phyloP scores from a whole-genome alignment of 306 rosid species.

The Prunus padus region DNA sequence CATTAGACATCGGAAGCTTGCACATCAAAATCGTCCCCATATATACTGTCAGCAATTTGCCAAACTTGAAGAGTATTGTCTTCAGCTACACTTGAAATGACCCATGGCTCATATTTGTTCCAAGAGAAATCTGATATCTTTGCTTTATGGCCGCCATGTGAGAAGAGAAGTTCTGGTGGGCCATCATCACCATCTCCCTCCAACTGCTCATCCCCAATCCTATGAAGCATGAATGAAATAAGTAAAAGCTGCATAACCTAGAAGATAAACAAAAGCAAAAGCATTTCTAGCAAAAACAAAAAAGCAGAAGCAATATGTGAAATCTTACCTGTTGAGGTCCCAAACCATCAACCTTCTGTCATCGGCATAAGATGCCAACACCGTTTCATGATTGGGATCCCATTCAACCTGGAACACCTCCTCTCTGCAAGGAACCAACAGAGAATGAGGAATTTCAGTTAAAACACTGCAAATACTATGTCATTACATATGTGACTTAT shows the following conservation, averaged over 20 bases:
- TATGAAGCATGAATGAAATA: conserved; percentile 9
- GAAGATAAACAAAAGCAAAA: neutral
- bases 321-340: conserved; percentile 82
- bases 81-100: conserved; percentile 84
- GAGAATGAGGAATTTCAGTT: neutral
- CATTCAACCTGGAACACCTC: conserved; percentile 97
- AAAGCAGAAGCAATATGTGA: neutral
- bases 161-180: conserved; percentile 84
- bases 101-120: conserved; percentile 79
- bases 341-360: conserved; percentile 92
- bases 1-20: conserved; percentile 18
- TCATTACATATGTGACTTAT: no score
- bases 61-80: conserved; percentile 86
- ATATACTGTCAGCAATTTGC: conserved; percentile 81
- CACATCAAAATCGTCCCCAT: conserved; percentile 41
- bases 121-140: conserved; percentile 93
- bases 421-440: conserved; percentile 50
- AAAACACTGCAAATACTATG: no score
- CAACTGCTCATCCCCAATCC: conserved; percentile 81
- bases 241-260: neutral
- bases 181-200: conserved; percentile 90
- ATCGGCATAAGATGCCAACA: conserved; percentile 84
- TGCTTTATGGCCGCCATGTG: conserved; percentile 88
- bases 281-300: neutral
- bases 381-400: conserved; percentile 90